A percentile compares a stretch with the other conserved stretches of the same genome.
Conservation (phyloP, 208 protist genomes). For the Acanthamoeba castellanii region DNA sequence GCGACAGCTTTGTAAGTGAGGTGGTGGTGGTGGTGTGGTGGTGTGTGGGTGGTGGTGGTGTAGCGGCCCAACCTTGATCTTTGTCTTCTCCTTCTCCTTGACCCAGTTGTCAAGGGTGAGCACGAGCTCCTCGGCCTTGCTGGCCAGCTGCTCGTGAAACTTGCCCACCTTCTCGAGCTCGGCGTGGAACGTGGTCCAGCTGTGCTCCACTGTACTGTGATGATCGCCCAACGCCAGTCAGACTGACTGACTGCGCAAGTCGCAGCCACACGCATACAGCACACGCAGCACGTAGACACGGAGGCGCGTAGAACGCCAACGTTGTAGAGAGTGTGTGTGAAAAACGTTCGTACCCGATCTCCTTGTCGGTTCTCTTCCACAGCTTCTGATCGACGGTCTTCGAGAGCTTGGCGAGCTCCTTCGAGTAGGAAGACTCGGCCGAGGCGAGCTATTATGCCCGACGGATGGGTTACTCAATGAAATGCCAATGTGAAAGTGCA, state of each 20-base stretch:
- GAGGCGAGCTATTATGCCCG: not conserved
- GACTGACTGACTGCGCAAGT: too few species aligned
- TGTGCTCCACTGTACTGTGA: conserved; percentile 14
- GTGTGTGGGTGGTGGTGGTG: not conserved
- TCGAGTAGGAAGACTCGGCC: conserved; percentile 29
- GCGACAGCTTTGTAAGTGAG: not conserved
- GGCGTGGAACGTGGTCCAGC: conserved; percentile 42
- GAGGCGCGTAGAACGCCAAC: not conserved
- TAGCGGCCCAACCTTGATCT: not conserved
- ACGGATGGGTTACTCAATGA: not conserved
- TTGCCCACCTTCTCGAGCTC: conserved; percentile 66
- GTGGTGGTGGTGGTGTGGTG: not conserved
- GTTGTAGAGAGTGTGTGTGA: not conserved
- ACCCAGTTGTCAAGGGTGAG: conserved; percentile 13
- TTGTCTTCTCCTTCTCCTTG: conserved; percentile 65
- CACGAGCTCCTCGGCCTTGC: conserved; percentile 40
- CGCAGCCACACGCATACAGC: not conserved
- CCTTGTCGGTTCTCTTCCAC: conserved; percentile 60
- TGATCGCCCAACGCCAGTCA: not conserved
- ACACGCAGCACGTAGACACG: not conserved
- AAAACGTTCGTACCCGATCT: not conserved
- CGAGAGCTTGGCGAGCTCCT: conserved; percentile 11
- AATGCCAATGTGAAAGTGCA: not conserved
- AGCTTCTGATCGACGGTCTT: conserved; percentile 53
- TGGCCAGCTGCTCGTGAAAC: conserved; percentile 54